Evolutionary conservation across 1,284 basidiomycete genomes (phyloP).

Genomic region (Ganoderma leucocontextum): DNA sequence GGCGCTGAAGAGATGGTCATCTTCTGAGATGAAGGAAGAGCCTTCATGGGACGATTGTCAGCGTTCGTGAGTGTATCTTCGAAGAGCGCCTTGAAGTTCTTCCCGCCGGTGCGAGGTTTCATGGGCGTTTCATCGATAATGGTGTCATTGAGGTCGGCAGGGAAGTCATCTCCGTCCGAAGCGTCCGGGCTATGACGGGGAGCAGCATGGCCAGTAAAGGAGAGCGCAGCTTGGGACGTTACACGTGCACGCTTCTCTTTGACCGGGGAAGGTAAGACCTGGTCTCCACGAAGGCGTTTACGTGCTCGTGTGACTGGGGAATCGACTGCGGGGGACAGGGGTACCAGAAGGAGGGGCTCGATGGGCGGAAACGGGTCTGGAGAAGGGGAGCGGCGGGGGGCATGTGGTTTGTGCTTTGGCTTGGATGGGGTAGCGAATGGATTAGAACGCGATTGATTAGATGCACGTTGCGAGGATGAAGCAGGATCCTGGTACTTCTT

Average conservation of each 20-base stretch:
- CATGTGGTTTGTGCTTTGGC: constrained; percentile 42
- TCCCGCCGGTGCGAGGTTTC: constrained; percentile 62
- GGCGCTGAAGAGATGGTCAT: constrained; percentile 30
- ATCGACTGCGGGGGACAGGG: constrained; percentile 29
- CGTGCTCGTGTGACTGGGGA: constrained; percentile 70
- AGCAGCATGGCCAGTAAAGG: constrained; percentile 37
- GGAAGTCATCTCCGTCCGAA: constrained; percentile 48
- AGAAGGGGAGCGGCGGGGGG: constrained; percentile 45
- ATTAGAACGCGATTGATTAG: constrained; percentile 46
- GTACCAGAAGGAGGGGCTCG: constrained; percentile 34
- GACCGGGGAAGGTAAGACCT: constrained; percentile 80
- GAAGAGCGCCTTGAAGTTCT: constrained; percentile 72
- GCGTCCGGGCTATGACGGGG: constrained; percentile 42
- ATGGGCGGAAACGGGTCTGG: constrained; percentile 49
- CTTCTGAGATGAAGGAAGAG: constrained; percentile 30
- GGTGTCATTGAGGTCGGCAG: constrained; percentile 48
- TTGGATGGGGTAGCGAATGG: constrained; percentile 65
- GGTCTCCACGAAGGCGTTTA: constrained; percentile 81
- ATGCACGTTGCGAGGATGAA: constrained; percentile 30
- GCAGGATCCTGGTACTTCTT: constrained; percentile 32
- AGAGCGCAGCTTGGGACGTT: constrained; percentile 43
- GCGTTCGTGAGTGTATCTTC: constrained; percentile 52
- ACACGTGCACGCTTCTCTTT: constrained; percentile 74
- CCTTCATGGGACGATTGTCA: constrained; percentile 27
- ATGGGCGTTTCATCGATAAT: constrained; percentile 76